Base-by-base conservation (phyloP, 2,329 filamentous ascomycete genomes). In the Malbranchea zuffiana region DNA sequence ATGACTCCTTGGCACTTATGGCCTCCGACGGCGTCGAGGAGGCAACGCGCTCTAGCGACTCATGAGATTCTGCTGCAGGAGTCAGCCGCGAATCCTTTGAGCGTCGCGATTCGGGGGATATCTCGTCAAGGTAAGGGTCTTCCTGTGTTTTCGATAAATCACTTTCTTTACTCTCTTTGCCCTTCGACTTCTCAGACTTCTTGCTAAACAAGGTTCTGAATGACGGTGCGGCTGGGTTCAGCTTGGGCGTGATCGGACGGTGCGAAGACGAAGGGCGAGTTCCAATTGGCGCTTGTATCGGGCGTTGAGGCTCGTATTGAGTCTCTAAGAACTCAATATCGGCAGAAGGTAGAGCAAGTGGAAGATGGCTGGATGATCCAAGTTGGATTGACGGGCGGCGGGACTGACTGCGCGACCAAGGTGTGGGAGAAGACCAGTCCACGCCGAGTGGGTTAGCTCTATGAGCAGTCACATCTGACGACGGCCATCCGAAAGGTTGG, bases 191-290 rank as follows among this genome's bases (percentile, higher is more conserved):
- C 21, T 66, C 62, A 24, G 62, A 61, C 34, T 59, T 63, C 47
- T 59, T 61, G 49, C 77, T 74, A 41, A 90, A 74, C 24, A 78
- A 72, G 6, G 72, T 78, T 60, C 81, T 88, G 55, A 96, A 96
- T 1, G 81, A 83, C 6, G 87, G 87, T 0, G 88, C 90, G 5
- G 83, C 75, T 5, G 90, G 90, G 50, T 98, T 96, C 18, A 96
- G 69, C 48, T 72, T 70, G 31, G 75, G 50, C 60, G 78, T 65
- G 26, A 67, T 52, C 35, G 61, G 62, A 57, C 77, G 58, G 53
- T 78, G 64, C 51, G 68, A 66, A 31, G 67, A 65, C 50, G 71
- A 56, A 56, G 81, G 84, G 3, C 79, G 77, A 31, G 84, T 92
- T 16, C 88, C 88, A 47, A 96, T 95, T 1, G 75, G 74, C 3